These are phyloP conservation scores for Allodekkera sacchari DNA, from an alignment of 805 yeast species.

Conservation along the genomic window DNA sequence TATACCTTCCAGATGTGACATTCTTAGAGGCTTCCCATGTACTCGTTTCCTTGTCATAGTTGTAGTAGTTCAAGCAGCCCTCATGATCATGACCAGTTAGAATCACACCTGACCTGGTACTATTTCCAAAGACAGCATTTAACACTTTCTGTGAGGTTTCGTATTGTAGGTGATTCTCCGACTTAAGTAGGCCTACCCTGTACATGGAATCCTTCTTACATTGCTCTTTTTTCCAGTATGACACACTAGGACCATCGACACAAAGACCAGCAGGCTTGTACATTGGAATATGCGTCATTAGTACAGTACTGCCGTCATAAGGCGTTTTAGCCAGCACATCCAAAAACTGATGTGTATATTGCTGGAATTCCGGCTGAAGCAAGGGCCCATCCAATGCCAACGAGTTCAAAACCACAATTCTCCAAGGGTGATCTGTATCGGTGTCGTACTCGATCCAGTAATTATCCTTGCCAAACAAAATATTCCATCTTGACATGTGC, in stretches of 20 bases:
- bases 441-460: constrained; percentile 65
- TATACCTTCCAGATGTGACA: constrained; percentile 25
- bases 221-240: constrained; percentile 45
- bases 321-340: constrained; percentile 44
- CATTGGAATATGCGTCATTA: constrained; percentile 86
- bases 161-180: constrained; percentile 76
- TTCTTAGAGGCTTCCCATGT: constrained; percentile 55
- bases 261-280: constrained; percentile 78
- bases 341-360: constrained; percentile 67
- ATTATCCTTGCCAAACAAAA: constrained; percentile 77
- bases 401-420: constrained; percentile 82
- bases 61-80: constrained; percentile 76
- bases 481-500: constrained; percentile 72
- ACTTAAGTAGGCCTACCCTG: constrained; percentile 61
- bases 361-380: constrained; percentile 58
- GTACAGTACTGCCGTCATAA: constrained; percentile 71
- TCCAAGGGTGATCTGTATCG: constrained; percentile 64
- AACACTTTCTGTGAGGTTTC: constrained; percentile 62
- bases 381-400: constrained; percentile 88
- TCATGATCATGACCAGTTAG: constrained; percentile 95
- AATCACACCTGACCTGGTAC: constrained; percentile 68
- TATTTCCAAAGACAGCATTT: constrained; percentile 58
- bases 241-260: constrained; percentile 73
- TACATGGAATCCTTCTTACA: constrained; percentile 47
- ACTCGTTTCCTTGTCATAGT: constrained; percentile 29